Conservation (phyloP, 352 stramenopile species). For the Pythium sp. region DNA sequence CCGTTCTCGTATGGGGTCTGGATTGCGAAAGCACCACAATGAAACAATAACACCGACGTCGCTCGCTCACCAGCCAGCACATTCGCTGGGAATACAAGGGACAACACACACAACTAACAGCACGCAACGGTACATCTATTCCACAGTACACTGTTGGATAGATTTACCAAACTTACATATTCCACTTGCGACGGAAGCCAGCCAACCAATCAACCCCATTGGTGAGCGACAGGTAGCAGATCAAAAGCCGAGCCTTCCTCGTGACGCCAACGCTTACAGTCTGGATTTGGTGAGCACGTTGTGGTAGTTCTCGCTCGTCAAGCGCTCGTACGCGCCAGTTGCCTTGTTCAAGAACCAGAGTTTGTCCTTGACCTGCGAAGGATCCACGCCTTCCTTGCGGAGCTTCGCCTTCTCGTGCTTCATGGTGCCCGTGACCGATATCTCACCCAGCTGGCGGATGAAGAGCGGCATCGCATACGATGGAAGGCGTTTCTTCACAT, state of each 20-base stretch:
- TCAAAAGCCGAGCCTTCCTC: neutral
- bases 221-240: neutral
- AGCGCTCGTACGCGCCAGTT: slow-evolving; percentile 44
- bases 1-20: no score
- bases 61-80: neutral
- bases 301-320: slow-evolving; percentile 63
- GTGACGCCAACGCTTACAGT: slow-evolving; percentile 25
- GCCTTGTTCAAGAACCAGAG: slow-evolving; percentile 60
- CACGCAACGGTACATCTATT: neutral
- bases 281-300: slow-evolving; percentile 48
- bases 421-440: slow-evolving; percentile 88
- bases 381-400: slow-evolving; percentile 73
- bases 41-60: neutral
- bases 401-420: slow-evolving; percentile 92
- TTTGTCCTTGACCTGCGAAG: slow-evolving; percentile 48
- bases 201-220: neutral
- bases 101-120: neutral
- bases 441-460: slow-evolving; percentile 64
- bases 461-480: slow-evolving; percentile 86
- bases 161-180: neutral
- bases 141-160: neutral
- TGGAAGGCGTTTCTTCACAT: slow-evolving; percentile 44
- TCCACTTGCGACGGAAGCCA: neutral
- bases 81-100: neutral
- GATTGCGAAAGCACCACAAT: neutral